Percentiles rank a stretch among this genome's conserved stretches.
phyloP scores from a whole-genome alignment of 2,329 filamentous ascomycete genomes.

The Berkeleyomyces basicola region DNA sequence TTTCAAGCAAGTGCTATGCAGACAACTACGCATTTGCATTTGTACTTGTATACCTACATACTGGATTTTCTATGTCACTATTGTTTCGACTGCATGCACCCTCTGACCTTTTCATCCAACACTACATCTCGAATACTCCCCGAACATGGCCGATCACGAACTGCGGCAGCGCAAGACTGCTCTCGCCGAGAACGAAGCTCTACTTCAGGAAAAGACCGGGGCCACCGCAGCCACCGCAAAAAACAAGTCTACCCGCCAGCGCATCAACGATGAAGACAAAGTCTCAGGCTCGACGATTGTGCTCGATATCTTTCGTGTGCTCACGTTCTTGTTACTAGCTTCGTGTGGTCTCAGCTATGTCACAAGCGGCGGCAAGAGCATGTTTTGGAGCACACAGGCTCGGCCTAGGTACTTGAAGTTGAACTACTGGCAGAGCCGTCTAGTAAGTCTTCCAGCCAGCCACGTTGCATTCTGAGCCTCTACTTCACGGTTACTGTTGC shows the following conservation, averaged over 20 bases:
- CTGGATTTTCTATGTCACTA: too few relatives aligned
- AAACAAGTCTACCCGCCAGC: conserved; percentile 15
- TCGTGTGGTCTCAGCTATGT: conserved; percentile 61
- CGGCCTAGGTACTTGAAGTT: conserved; percentile 43
- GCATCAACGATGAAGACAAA: conserved; percentile 44
- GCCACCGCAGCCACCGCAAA: background rate
- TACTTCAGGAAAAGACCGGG: background rate
- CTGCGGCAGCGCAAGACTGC: conserved; percentile 11
- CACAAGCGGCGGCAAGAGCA: conserved; percentile 51
- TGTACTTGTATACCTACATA: too few relatives aligned
- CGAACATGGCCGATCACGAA: conserved; percentile 3
- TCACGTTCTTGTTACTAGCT: conserved; percentile 48
- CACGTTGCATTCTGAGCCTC: background rate
- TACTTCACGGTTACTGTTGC: background rate
- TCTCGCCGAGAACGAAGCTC: background rate
- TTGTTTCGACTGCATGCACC: background rate
- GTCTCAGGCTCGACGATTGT: conserved; percentile 25
- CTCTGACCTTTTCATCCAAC: background rate
- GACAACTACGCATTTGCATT: background rate
- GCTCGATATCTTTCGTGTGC: conserved; percentile 52
- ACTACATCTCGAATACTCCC: background rate
- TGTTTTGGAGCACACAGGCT: conserved; percentile 49
- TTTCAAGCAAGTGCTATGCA: background rate
- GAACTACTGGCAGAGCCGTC: conserved; percentile 40
- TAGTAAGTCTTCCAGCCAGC: conserved; percentile 30